These are phyloP conservation scores for Claviceps sp. DNA, from an alignment of 2,329 filamentous ascomycete genomes.

Conservation along the genomic window DNA sequence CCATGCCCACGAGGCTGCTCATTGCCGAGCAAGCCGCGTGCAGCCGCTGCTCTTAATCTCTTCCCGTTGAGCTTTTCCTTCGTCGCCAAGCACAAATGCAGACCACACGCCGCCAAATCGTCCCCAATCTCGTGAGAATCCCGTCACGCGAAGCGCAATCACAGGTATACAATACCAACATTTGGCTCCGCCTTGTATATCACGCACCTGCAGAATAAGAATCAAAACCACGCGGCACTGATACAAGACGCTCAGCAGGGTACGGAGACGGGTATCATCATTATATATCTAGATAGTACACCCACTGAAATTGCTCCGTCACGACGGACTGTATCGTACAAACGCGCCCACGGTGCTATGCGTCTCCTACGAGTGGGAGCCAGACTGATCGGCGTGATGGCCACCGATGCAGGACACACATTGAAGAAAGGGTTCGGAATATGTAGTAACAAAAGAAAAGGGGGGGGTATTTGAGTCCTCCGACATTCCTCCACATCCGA, in stretches of 20 bases:
- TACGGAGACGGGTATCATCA: constrained; percentile 5
- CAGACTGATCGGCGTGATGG: too few relatives aligned
- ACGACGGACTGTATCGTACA: neutral
- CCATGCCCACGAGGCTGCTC: too few relatives aligned
- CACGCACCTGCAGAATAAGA: neutral
- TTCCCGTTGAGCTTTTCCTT: too few relatives aligned
- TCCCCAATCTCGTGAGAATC: too few relatives aligned
- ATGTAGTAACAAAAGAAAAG: neutral
- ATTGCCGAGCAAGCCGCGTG: too few relatives aligned
- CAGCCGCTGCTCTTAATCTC: too few relatives aligned
- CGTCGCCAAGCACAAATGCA: too few relatives aligned
- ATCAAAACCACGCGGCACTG: neutral
- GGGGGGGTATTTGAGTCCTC: neutral
- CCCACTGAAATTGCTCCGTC: neutral
- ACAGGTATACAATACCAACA: too few relatives aligned
- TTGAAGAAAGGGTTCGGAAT: neutral
- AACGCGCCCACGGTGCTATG: neutral
- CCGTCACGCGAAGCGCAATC: too few relatives aligned
- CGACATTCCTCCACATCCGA: neutral
- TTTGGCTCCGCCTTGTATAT: too few relatives aligned
- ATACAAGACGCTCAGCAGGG: neutral
- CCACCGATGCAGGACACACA: neutral
- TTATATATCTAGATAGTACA: neutral
- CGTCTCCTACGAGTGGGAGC: too few relatives aligned
- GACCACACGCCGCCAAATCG: too few relatives aligned